Base-by-base conservation (phyloP, 805 yeast genomes). In the Cyberlindnera euphorbiae region DNA sequence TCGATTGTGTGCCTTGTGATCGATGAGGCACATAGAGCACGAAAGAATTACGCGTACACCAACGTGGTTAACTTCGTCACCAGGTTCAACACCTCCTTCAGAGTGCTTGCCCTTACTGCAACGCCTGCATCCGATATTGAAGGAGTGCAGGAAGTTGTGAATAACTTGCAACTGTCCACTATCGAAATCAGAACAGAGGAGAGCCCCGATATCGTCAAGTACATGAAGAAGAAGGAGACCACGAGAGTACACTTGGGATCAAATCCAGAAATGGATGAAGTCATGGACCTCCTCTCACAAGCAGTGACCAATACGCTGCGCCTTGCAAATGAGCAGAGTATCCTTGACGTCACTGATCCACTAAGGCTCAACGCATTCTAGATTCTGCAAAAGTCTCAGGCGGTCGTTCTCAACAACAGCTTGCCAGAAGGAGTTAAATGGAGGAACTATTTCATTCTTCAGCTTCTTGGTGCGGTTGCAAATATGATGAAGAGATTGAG, bases 11-110 rank as follows among this genome's bases (percentile, higher is more conserved):
- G 93, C 35, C 50, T 94, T 29, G 90, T 93, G 3, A 70, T 93
- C 17, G 99, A 93, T 61, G 99, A 93, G 63, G 97, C 98, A 0
- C 99, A 93, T 58, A 67, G 96, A 32, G 88, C 97, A 0, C 80
- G 81, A 34, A 96, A 96, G 0, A 82, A 85, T 36, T 89, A 88
- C 55, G 83, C 97, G 1, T 90, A 90, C 52, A 81, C 81, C 31
- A 82, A 83, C 38, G 89, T 90, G n/a, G 85, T 84, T 3, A 66
- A 75, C 44, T 79, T 75, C 48, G 56, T 84, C 10, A 69, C 71
- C 19, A 60, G 85, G 34, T 78, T 77, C 53, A 79, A 76, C 42
- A 68, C 75, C 1, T 75, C 85, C 2, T 82, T 78, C 47, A 66
- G 98, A 30, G 66, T 89, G 0, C 58, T 93, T 34, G 97, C 96